phyloP scores from a whole-genome alignment of 148 eudicot genomes.

The Spergularia marina region DNA sequence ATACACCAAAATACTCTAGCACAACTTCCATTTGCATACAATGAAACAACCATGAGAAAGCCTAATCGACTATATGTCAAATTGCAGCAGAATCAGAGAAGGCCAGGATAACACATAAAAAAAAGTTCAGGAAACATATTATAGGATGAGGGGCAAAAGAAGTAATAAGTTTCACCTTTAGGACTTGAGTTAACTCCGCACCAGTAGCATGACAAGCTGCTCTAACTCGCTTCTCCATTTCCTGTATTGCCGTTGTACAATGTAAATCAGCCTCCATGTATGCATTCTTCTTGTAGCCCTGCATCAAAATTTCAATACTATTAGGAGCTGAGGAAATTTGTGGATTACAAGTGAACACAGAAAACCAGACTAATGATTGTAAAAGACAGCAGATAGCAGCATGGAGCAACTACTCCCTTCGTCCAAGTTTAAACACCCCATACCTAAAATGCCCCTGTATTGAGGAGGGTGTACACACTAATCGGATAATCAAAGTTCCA shows the following conservation, averaged over 20 bases:
- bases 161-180: constrained; percentile 45
- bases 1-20: too few species aligned
- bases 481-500: too few species aligned
- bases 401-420: too few species aligned
- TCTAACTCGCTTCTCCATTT: constrained; percentile 86
- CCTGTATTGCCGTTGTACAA: constrained; percentile 66
- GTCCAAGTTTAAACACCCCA: too few species aligned
- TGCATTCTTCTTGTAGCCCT: constrained; percentile 82
- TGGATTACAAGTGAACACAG: neutral
- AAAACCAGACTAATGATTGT: neutral
- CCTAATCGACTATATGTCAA: neutral
- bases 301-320: constrained; percentile 23
- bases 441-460: too few species aligned
- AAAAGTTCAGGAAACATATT: neutral
- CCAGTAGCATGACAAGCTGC: constrained; percentile 70
- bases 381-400: neutral
- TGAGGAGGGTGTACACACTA: too few species aligned
- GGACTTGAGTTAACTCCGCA: constrained; percentile 55
- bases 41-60: constrained; percentile 1
- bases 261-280: constrained; percentile 82
- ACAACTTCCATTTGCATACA: neutral
- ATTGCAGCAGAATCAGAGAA: neutral
- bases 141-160: neutral
- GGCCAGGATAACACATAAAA: neutral
- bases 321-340: neutral